Percentiles rank a stretch among this genome's conserved stretches.
Evolutionary conservation across 139 green algal species (phyloP).

Genomic region (Pseudopediastrum boryanum): DNA sequence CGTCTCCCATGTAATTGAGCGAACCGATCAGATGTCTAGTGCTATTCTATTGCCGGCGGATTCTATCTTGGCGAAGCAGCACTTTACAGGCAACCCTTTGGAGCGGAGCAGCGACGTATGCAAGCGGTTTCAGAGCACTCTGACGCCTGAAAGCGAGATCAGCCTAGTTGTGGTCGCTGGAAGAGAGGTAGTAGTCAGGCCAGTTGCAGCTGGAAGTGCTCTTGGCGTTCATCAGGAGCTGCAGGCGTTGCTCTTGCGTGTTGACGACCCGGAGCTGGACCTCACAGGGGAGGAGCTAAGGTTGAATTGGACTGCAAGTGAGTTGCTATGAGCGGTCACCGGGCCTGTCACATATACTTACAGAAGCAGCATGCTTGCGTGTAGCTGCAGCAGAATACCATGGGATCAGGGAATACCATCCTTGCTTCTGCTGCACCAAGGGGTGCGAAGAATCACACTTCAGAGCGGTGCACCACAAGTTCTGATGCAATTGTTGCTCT

Average conservation of each 20-base stretch:
- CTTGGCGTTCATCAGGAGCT: conserved; percentile 42
- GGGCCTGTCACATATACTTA: too few species aligned
- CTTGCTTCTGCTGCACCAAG: too few species aligned
- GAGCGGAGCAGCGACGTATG: conserved; percentile 37
- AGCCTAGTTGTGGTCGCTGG: conserved; percentile 54
- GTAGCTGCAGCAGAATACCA: too few species aligned
- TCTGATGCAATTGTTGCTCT: too few species aligned
- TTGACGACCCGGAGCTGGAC: conserved; percentile 54
- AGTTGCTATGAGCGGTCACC: too few species aligned
- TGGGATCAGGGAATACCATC: too few species aligned
- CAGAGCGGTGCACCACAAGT: too few species aligned
- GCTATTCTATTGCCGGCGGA: too few species aligned
- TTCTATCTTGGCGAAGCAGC: conserved; percentile 35
- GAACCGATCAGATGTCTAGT: too few species aligned
- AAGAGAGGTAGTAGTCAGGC: conserved; percentile 49
- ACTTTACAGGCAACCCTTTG: conserved; percentile 49
- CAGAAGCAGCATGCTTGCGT: too few species aligned
- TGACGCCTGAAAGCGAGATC: conserved; percentile 43
- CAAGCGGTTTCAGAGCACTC: conserved; percentile 40
- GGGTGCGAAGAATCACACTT: too few species aligned
- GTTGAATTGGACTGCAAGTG: conserved; percentile 49
- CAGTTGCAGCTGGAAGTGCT: conserved; percentile 12
- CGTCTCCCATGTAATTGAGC: too few species aligned
- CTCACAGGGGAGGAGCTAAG: conserved; percentile 51
- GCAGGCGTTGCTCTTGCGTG: conserved; percentile 53